Evolutionary conservation across 306 rosid species (phyloP), one percentile per base, ranked within the genome.

Genomic region (Malus sylvestris): DNA sequence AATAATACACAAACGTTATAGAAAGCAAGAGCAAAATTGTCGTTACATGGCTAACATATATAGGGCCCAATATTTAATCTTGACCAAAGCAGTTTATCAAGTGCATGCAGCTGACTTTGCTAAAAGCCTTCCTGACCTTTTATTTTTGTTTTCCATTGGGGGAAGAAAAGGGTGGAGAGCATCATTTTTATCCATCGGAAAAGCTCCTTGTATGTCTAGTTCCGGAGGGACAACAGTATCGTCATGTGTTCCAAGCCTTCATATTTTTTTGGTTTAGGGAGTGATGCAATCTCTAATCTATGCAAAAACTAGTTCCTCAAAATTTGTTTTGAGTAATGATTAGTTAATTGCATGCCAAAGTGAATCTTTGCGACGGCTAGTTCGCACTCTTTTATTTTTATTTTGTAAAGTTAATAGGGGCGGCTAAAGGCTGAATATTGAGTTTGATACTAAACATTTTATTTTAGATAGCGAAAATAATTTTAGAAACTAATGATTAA

Each of bases 191-290:
- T 30, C 71, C 66, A 83, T 86, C 68, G 88, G 85, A 82, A 87
- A 88, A 59, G 85, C 68, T 46, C 60, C 74, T 75, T 78, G 76
- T 1, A 23, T 87, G 96, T 87, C 93, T 82, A 86, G 90, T 91
- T 91, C 96, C 72, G 38, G 78, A 85, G 90, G 71, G 88, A 91
- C 93, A 88, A 65, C 20, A 59, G 10, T 23, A 63, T 77, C 60
- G 75, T 75, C 49, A 49, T 76, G 84, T 69, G 86, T 79, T 73
- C 70, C 75, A 58, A 82, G 33, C 52, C n/a, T 13, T 12, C 22
- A 16, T 67, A 33, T 53, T 59, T 18, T 68, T 60, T 61, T 16
- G 38, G 58, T 74, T 76, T 80, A 62, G 53, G 71, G 65, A 81
- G 46, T 78, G 63, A 66, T 75, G 70, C 55, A 70, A 71, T 67